A percentile compares a stretch with the other conserved stretches of the same genome.
phyloP scores from a whole-genome alignment of 805 yeast genomes.

The Hermanozyma aechmeae region DNA sequence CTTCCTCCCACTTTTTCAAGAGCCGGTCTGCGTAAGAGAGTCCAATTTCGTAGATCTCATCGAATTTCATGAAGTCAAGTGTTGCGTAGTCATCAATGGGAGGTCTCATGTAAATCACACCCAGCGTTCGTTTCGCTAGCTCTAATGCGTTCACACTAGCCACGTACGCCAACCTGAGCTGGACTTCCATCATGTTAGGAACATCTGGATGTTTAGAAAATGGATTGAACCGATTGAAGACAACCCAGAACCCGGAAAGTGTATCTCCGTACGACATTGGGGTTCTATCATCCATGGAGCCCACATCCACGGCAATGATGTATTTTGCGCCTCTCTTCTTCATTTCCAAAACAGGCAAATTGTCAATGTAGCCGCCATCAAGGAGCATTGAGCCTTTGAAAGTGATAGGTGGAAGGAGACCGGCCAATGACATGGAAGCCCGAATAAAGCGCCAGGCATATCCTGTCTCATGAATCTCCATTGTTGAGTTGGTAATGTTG shows the following conservation, averaged over 20 bases:
- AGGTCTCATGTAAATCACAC: constrained; percentile 83
- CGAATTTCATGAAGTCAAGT: constrained; percentile 84
- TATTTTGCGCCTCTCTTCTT: constrained; percentile 77
- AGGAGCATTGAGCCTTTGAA: constrained; percentile 87
- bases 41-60: constrained; percentile 81
- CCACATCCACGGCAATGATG: constrained; percentile 91
- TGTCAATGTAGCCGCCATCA: constrained; percentile 95
- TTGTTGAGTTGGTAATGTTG: constrained; percentile 85
- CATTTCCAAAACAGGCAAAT: constrained; percentile 90
- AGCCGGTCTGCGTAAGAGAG: constrained; percentile 56
- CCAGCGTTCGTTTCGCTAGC: constrained; percentile 73
- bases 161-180: constrained; percentile 85
- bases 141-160: constrained; percentile 92
- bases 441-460: constrained; percentile 93
- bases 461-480: constrained; percentile 90
- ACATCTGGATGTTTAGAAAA: constrained; percentile 80
- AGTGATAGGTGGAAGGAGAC: constrained; percentile 80
- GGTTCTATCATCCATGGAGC: constrained; percentile 85
- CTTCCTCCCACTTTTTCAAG: constrained; percentile 41
- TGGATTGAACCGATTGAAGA: constrained; percentile 81
- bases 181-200: constrained; percentile 93
- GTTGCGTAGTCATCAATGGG: constrained; percentile 92
- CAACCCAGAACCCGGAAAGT: constrained; percentile 84
- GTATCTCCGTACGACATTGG: constrained; percentile 91
- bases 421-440: constrained; percentile 96